Base-by-base conservation (phyloP, 257 asterid genomes). In the Solanum neorickii region DNA sequence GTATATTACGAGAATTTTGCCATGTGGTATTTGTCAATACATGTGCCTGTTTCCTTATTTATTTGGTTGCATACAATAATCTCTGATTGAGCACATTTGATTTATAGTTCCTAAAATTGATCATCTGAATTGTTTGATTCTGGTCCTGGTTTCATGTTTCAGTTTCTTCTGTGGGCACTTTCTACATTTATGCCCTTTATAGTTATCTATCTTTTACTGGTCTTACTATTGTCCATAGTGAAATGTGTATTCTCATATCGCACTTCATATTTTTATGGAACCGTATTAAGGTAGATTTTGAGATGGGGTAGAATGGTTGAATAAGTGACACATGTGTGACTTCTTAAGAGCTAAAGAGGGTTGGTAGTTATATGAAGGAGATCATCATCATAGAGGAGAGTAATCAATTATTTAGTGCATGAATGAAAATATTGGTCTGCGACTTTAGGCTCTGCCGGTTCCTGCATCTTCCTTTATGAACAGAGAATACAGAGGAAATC, bases 81-180 rank as follows among this genome's bases (percentile, higher is more conserved):
- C 23, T 33, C 33, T 31, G 85, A 82, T 46, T 20, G 37, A 25
- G 25, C 65, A 44, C 69, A 9, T 73, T 52, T 82, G 82, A 27
- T 52, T 70, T 66, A 37, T 44, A 76, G 82, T 90, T 68, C 93
- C 92, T 92, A 89, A 89, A 92, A 89, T 86, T 87, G 91, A 92
- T 89, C 88, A 84, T 91, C 90, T 90, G 87, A 89, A 89, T 88
- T 90, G 88, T 90, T 91, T 89, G 90, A 88, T 89, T 93, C 92
- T 90, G 95, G 94, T 95, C 92, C 91, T 93, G 94, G 92, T 91
- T 90, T 92, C 83, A 83, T 89, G 92, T 90, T 91, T 90, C 91
- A 89, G 90, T 93, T 89, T 88, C 92, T 90, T 91, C 91, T 93
- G 76, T 92, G 92, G 25, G 87, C 91, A 90, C 87, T 92, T 93